phyloP scores from a whole-genome alignment of 257 asterid genomes.

The Ilex aquifolium region DNA sequence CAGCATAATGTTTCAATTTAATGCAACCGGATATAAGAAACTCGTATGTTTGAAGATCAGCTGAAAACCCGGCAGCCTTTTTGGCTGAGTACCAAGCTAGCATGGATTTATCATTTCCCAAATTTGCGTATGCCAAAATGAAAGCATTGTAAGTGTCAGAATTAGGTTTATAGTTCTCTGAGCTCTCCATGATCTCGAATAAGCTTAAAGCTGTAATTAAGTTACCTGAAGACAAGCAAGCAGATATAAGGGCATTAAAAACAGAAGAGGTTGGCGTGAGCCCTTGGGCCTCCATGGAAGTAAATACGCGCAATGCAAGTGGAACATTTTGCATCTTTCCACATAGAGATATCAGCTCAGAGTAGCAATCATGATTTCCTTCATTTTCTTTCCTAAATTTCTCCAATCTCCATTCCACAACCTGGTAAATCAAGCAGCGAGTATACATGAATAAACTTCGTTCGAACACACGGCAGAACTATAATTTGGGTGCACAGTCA shows the following conservation, averaged over 20 bases:
- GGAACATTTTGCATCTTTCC: conserved; percentile 34
- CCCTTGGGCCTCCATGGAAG: conserved; percentile 49
- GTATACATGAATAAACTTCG: not conserved
- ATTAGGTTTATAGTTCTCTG: conserved; percentile 31
- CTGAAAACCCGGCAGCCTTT: conserved; percentile 25
- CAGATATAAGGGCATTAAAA: conserved; percentile 39
- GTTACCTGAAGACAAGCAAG: conserved; percentile 42
- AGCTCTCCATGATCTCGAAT: conserved; percentile 42
- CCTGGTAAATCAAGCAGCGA: conserved; percentile 27
- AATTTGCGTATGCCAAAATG: conserved; percentile 30
- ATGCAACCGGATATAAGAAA: conserved; percentile 32
- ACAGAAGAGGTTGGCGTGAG: conserved; percentile 27
- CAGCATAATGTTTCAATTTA: conserved; percentile 25
- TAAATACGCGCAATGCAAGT: conserved; percentile 32
- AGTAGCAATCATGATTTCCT: conserved; percentile 22
- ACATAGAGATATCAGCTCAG: conserved; percentile 31
- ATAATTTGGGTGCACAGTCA: no score
- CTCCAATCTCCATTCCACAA: conserved; percentile 47
- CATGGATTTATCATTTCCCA: conserved; percentile 35
- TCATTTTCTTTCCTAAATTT: conserved; percentile 23
- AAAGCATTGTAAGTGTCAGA: conserved; percentile 36
- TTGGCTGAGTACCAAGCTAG: conserved; percentile 38
- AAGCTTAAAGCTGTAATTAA: conserved; percentile 41
- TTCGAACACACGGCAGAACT: no score
- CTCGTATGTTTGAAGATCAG: conserved; percentile 31